Base-by-base conservation (phyloP, 306 rosid genomes). In the Quercus bicolor region DNA sequence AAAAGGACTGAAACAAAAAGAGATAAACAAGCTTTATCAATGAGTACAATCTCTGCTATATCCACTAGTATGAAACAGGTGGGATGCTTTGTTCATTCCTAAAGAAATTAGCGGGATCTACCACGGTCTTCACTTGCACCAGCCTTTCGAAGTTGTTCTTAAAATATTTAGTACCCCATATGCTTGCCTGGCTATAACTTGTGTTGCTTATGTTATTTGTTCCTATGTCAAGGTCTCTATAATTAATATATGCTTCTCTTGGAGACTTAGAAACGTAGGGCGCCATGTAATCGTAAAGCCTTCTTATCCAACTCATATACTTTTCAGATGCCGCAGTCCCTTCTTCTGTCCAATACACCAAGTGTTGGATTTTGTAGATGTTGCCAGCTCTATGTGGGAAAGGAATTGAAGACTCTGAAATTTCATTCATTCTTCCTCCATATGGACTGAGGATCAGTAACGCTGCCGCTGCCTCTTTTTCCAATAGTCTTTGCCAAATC, bases 321-420 rank as follows among this genome's bases (percentile, higher is more conserved):
- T 55, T 5, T 21, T 43, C 34, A 3, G 33, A 43, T 11, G 29
- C 29, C 1, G 1, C 74, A 12, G 16, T 70, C 21, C 74, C 74
- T 20, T 70, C 12, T 21, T 70, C 74, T 70, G 56, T 19, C 80
- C 80, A 77, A 23, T 14, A 55, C 57, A 68, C 80, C 29, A 14
- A 0, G 31, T 77, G 29, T 5, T 23, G 69, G 51, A 77, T 77
- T 20, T 68, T 68, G 57, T 69, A 77, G 11, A 68, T 51, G 20
- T 69, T 77, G 10, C 80, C 80, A 55, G 24, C 69, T 77, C 75
- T 68, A 16, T 77, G 80, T 56, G 80, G 80, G 48, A 77, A 77
- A 33, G 80, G 80, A 16, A 3, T 69, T 24, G 59, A 56, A 1
- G 57, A 40, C 14, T 68, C 75, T 0, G 75, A 21, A 37, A 68